Conservation (phyloP, 116 monocot genomes). For the Iris pallida region DNA sequence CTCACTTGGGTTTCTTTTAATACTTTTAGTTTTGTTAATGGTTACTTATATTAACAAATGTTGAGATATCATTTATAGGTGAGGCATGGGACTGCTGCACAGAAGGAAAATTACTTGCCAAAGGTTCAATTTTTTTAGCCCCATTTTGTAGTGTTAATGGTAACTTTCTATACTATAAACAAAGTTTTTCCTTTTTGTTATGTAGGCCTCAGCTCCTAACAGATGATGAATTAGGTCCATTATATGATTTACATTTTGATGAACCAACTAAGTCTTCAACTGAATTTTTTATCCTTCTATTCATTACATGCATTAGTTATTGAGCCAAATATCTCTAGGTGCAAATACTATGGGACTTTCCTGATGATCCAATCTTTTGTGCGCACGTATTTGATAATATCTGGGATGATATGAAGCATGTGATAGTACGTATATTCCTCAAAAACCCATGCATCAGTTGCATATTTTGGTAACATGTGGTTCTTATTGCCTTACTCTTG, state of each 20-base stretch:
- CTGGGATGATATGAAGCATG: too few relatives aligned
- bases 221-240: constrained; percentile 92
- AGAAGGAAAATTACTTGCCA: constrained; percentile 81
- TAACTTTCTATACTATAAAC: too few relatives aligned
- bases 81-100: constrained; percentile 58
- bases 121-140: too few relatives aligned
- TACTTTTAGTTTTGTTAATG: not conserved
- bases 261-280: too few relatives aligned
- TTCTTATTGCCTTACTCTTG: too few relatives aligned
- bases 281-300: too few relatives aligned
- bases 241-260: constrained; percentile 98
- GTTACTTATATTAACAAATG: constrained; percentile 1
- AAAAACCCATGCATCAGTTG: too few relatives aligned
- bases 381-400: constrained; percentile 92
- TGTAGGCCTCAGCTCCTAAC: constrained; percentile 88
- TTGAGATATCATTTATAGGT: constrained; percentile 40
- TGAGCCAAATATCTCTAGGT: constrained; percentile 32
- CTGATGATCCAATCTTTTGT: constrained; percentile 85
- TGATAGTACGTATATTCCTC: too few relatives aligned
- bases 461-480: too few relatives aligned
- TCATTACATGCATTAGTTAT: too few relatives aligned
- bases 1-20: not conserved
- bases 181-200: constrained; percentile 26
- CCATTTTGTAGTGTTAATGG: too few relatives aligned
- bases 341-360: constrained; percentile 93